Evolutionary conservation across 164 flowering plant species (phyloP), one percentile per base, ranked within the genome.

Genomic region (Umbellularia californica): DNA sequence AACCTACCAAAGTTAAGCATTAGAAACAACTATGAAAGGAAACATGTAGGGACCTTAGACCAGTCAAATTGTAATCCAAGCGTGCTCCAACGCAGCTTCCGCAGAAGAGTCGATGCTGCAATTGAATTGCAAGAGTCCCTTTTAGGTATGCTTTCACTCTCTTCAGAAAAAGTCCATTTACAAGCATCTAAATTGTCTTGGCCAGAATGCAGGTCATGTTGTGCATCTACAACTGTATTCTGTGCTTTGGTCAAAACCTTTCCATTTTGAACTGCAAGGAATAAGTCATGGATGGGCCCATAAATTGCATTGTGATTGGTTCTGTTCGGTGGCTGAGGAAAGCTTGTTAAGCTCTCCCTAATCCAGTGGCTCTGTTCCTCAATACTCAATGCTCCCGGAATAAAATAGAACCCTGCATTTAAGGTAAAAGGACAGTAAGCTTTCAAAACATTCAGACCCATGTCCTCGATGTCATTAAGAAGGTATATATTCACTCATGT

Each of bases 41-140:
- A 65, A 33, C 25, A 14, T 52, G 41, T 30, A 79, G n/a, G 74
- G 68, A 93, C 99, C 95, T 94, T 90, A 75, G 99, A 92, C 99
- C 98, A 96, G 80, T 94, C 92, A 83, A 96, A 96, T 81, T 96
- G 99, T 76, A 96, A 83, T 50, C 98, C 99, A 72, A 96, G 97
- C 5, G 99, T 96, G 79, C 97, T 92, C 99, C 99, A 96, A 35
- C 98, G 83, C 76, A 96, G 78, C 87, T 94, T 96, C 79, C 91
- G 83, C 82, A 96, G 78, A 15, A 93, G 81, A 81, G 81, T 82
- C 64, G 92, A 76, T 6, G 98, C 97, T 27, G 86, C 70, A 71
- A 90, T 74, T 28, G 87, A 81, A 77, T 87, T 93, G 76, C 82
- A 60, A 5, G 83, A 65, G 71, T 77, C 82, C 74, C 79, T 88